A percentile compares a stretch with the other conserved stretches of the same genome.
Evolutionary conservation across 306 rosid species (phyloP).

Genomic region (Corylus avellana): DNA sequence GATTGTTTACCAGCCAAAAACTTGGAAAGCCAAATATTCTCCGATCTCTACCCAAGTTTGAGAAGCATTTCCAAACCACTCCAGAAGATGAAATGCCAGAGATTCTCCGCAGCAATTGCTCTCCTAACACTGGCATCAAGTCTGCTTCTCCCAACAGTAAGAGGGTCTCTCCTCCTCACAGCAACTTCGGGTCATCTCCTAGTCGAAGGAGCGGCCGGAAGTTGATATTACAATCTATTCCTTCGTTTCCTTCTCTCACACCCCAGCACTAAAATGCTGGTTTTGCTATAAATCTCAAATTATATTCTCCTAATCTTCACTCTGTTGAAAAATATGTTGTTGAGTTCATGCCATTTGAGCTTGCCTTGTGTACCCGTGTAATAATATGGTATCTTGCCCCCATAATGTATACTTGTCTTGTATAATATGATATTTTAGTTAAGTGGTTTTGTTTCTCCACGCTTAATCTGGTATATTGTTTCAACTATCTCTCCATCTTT

Average conservation of each 20-base stretch:
- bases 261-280: conserved; percentile 51
- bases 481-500: not conserved
- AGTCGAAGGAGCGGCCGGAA: conserved; percentile 75
- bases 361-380: conserved; percentile 33
- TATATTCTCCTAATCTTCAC: conserved; percentile 10
- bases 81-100: conserved; percentile 67
- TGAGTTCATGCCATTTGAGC: conserved; percentile 38
- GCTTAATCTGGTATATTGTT: not conserved
- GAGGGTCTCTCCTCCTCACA: conserved; percentile 76
- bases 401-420: conserved; percentile 47
- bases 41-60: conserved; percentile 47
- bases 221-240: conserved; percentile 74
- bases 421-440: conserved; percentile 39
- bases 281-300: conserved; percentile 8
- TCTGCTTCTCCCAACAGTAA: conserved; percentile 83
- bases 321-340: conserved; percentile 18
- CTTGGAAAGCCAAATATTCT: conserved; percentile 53
- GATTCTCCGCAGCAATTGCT: conserved; percentile 45
- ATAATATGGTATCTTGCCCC: conserved; percentile 41
- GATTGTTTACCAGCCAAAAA: conserved; percentile 48
- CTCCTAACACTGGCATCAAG: conserved; percentile 60
- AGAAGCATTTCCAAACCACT: conserved; percentile 39
- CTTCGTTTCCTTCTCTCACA: conserved; percentile 88
- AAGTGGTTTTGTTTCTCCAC: conserved; percentile 18
- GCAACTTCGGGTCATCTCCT: conserved; percentile 57